Evolutionary conservation across 2,329 filamentous ascomycete genomes (phyloP), one percentile per base, ranked within the genome.

Genomic region (Diaporthe batatas): DNA sequence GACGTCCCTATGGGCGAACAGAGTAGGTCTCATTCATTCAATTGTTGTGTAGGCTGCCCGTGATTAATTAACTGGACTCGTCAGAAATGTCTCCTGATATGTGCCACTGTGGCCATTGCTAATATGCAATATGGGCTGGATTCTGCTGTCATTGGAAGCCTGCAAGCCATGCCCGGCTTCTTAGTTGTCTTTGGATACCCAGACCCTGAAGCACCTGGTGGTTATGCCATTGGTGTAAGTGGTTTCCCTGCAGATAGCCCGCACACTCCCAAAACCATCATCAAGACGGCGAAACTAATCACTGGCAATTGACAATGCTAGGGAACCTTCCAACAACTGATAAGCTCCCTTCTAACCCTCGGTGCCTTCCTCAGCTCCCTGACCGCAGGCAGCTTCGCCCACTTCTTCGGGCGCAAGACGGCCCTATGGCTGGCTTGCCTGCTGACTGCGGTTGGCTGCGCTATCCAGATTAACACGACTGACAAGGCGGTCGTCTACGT

Each of bases 101-200:
- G 85, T 77, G 83, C 81, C 59, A 79, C 83, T 18, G 84, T 87
- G 10, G 83, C 85, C 6, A 80, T 85, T 39, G 84, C 85, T 6
- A 87, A 85, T 74, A 86, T 87, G 82, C 86, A 89, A 75, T 88
- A 88, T 77, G 86, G 86, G 3, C 82, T 88, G 7, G 86, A 88
- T 77, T 84, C 82, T 14, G 82, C 84, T 3, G 83, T 83, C 10
- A 80, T 88, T 0, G 83, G 83, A 11, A 84, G 82, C 2, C 77
- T 86, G 5, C 83, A 87, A 75, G 85, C 85, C 3, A 87, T 87
- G 85, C 86, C 86, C 0, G 86, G 86, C 0, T 88, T 88, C 67
- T 76, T 87, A 8, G 78, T 81, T 70, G 85, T 89, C 0, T 89
- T 87, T 76, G 87, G 87, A 2, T 85, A 88, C 70, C 78, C 81